phyloP scores from a whole-genome alignment of 495 filamentous ascomycete genomes.

The Xylaria sp. region DNA sequence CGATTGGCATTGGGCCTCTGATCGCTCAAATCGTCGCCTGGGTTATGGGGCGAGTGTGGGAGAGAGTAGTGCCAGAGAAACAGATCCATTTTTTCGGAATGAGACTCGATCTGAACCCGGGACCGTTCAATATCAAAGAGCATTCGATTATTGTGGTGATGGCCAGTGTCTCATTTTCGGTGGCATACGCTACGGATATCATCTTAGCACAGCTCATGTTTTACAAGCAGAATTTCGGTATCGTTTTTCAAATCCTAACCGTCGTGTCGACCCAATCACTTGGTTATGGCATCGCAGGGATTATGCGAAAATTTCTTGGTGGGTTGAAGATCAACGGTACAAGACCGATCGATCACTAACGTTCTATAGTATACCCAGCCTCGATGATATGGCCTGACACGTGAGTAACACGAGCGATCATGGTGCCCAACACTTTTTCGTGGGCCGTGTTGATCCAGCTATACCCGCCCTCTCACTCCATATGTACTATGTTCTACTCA shows the following conservation, averaged over 20 bases:
- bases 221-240: constrained; percentile 71
- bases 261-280: constrained; percentile 74
- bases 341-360: constrained; percentile 19
- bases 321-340: constrained; percentile 8
- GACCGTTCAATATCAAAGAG: constrained; percentile 83
- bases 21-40: constrained; percentile 76
- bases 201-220: constrained; percentile 70
- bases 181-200: constrained; percentile 74
- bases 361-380: constrained; percentile 60
- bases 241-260: constrained; percentile 72
- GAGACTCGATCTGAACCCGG: constrained; percentile 67
- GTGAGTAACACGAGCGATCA: constrained; percentile 17
- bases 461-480: neutral
- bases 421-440: neutral
- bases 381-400: constrained; percentile 77
- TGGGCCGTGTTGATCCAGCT: neutral
- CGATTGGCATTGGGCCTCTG: constrained; percentile 70
- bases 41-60: constrained; percentile 67
- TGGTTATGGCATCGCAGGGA: constrained; percentile 76
- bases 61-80: constrained; percentile 55
- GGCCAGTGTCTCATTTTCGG: constrained; percentile 65
- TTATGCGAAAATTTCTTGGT: constrained; percentile 60
- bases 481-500: neutral
- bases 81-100: constrained; percentile 62
- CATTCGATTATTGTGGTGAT: constrained; percentile 81